Conservation (phyloP, 2,329 filamentous ascomycete genomes). For the Cytospora chrysosperma region DNA sequence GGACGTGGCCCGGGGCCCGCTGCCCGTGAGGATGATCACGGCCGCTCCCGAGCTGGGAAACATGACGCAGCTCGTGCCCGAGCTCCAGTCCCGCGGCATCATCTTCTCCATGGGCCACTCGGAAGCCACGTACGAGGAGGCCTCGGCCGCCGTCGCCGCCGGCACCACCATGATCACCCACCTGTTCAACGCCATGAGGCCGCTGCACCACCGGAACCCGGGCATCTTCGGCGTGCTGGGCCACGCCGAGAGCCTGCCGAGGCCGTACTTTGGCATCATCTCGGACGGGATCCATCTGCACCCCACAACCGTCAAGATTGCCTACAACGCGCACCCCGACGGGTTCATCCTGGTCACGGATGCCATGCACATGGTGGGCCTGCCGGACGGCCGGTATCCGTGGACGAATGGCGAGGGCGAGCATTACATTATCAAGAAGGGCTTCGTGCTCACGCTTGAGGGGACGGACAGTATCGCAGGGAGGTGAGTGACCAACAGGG, state of each 20-base stretch:
- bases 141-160: conserved; percentile 65
- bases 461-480: conserved; percentile 78
- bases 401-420: conserved; percentile 73
- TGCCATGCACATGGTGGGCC: conserved; percentile 82
- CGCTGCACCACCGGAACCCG: conserved; percentile 86
- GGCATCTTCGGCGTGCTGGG: conserved; percentile 87
- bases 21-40: conserved; percentile 75
- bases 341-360: conserved; percentile 90
- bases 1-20: conserved; percentile 35
- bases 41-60: conserved; percentile 77
- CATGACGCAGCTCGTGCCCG: conserved; percentile 67
- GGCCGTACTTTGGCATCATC: conserved; percentile 86
- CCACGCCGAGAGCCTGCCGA: conserved; percentile 53
- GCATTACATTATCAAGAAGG: conserved; percentile 66
- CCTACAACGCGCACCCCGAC: conserved; percentile 79
- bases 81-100: conserved; percentile 64
- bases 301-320: conserved; percentile 84
- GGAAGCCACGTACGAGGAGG: conserved; percentile 82
- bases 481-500: conserved; percentile 48
- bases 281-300: conserved; percentile 89
- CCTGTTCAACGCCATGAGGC: conserved; percentile 91
- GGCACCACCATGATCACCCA: conserved; percentile 91
- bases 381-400: conserved; percentile 79
- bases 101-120: conserved; percentile 82
- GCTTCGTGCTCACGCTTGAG: conserved; percentile 70